phyloP scores from a whole-genome alignment of 345 rosid species.

The Lepidium africanum region DNA sequence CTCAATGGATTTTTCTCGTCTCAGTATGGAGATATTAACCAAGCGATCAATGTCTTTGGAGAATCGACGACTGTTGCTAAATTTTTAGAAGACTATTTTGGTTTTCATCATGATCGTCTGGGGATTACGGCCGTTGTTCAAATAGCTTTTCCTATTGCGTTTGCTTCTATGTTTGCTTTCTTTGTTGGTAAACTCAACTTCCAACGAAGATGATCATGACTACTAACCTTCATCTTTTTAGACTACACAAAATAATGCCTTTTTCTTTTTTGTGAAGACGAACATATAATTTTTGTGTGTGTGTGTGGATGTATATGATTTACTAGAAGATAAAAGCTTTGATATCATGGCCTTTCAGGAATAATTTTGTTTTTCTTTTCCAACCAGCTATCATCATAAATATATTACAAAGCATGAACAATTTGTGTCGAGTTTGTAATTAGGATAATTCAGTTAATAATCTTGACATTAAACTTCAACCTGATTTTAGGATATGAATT shows the following conservation, averaged over 20 bases:
- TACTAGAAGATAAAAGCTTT: no score
- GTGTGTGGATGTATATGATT: neutral
- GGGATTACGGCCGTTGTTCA: constrained; percentile 33
- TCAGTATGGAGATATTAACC: constrained; percentile 61
- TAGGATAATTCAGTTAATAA: no score
- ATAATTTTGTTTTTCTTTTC: no score
- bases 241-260: neutral
- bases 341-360: no score
- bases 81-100: constrained; percentile 53
- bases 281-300: neutral
- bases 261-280: neutral
- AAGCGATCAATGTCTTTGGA: constrained; percentile 42
- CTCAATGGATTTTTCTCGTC: constrained; percentile 56
- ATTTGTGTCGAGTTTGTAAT: no score
- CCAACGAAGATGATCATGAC: constrained; percentile 41
- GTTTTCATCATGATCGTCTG: constrained; percentile 41
- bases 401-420: no score
- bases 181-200: constrained; percentile 51
- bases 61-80: constrained; percentile 33
- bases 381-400: no score
- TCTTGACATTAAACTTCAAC: no score
- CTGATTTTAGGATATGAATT: no score
- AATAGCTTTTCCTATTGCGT: constrained; percentile 37
- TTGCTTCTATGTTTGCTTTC: constrained; percentile 52
- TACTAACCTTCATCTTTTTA: neutral